A percentile compares a stretch with the other conserved stretches of the same genome.
Evolutionary conservation across 768 basidiomycete genomes (phyloP).

Genomic region (Mycena rebaudengoi): DNA sequence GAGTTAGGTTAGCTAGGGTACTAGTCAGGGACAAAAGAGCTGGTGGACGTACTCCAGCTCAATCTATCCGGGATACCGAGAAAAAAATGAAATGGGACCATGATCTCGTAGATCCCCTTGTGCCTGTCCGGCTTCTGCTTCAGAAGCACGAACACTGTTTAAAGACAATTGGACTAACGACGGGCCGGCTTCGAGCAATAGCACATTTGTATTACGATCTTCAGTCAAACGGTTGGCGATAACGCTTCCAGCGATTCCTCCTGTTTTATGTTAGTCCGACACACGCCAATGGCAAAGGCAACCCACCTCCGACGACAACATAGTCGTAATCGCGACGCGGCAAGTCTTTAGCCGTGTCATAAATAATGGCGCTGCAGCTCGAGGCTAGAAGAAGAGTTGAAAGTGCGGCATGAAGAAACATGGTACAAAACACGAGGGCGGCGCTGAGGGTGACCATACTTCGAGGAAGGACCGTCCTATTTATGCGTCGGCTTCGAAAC

Average conservation of each 20-base stretch:
- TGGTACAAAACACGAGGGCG: too few relatives aligned
- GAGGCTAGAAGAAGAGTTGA: not conserved
- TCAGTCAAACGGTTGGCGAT: not conserved
- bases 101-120: not conserved
- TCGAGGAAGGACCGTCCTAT: too few relatives aligned
- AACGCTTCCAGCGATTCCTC: not conserved
- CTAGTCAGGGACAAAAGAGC: not conserved
- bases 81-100: not conserved
- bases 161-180: not conserved
- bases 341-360: not conserved
- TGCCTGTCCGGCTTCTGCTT: too few relatives aligned
- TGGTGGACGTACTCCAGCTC: not conserved
- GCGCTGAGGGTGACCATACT: too few relatives aligned
- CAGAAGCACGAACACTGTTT: not conserved
- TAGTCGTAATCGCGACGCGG: not conserved
- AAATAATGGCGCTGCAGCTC: not conserved
- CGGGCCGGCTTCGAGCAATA: not conserved
- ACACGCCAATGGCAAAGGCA: too few relatives aligned
- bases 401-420: too few relatives aligned
- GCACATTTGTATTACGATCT: not conserved
- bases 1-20: too few relatives aligned
- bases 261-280: too few relatives aligned
- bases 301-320: not conserved
- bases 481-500: too few relatives aligned
- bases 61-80: not conserved